Evolutionary conservation across 257 asterid genomes (phyloP).

Genomic region (Solanum tarapatanum): DNA sequence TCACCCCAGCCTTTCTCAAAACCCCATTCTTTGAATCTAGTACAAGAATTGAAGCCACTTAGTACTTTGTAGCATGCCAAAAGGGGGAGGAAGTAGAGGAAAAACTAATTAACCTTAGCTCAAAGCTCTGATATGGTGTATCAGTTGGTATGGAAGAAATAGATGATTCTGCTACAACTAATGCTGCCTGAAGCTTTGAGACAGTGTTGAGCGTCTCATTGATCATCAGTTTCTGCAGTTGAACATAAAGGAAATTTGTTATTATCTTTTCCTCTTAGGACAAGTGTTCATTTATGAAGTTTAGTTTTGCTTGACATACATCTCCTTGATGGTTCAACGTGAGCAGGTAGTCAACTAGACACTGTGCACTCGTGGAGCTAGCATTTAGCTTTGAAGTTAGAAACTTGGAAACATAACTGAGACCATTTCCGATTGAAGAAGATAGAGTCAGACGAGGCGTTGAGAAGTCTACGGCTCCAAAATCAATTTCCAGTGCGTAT

Average conservation of each 20-base stretch:
- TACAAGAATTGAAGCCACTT: background rate
- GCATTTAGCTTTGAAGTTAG: conserved; percentile 49
- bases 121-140: conserved; percentile 62
- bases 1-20: conserved; percentile 93
- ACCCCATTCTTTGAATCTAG: conserved; percentile 89
- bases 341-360: conserved; percentile 67
- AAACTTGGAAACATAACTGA: conserved; percentile 52
- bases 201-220: conserved; percentile 62
- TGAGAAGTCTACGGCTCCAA: conserved; percentile 72
- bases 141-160: conserved; percentile 49
- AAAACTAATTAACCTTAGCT: conserved; percentile 40
- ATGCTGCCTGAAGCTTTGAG: conserved; percentile 60
- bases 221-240: conserved; percentile 71
- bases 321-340: conserved; percentile 68
- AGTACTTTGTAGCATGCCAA: background rate
- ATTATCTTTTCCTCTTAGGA: background rate
- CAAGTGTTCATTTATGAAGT: background rate
- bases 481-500: conserved; percentile 74
- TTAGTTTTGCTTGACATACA: conserved; percentile 22
- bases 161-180: conserved; percentile 64
- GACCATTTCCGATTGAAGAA: conserved; percentile 82
- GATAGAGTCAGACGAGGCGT: conserved; percentile 55
- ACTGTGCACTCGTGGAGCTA: conserved; percentile 33
- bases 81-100: background rate
- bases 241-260: background rate